Base-by-base conservation (phyloP, 805 yeast genomes). In the Myxozyma neglecta region DNA sequence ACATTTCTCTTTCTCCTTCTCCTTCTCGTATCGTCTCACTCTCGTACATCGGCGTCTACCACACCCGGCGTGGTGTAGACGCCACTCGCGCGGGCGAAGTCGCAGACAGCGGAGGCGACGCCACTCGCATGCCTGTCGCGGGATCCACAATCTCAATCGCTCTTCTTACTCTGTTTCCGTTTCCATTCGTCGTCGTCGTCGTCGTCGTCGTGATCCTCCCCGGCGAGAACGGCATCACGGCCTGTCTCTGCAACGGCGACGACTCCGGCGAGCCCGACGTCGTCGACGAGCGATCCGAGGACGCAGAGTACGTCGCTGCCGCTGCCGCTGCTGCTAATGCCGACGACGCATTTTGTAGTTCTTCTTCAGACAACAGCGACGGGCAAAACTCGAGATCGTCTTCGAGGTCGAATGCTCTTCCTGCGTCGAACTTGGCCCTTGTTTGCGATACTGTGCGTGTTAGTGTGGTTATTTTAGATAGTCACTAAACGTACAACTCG, bases 311-410 rank as follows among this genome's bases (percentile, higher is more conserved):
- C 39, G 62, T 37, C 13, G 60, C 18, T 2, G 61, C 56, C 1
- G 56, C 50, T 3, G 29, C 29, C 2, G 29, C 29, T 2, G 29
- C 29, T 3, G 29, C 29, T 5, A 24, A 5, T 5, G 29, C 29
- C 29, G 29, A 24, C 29, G 29, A 24, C 29, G 29, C 29, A 5
- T 24, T 24, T 44, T 59, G 66, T 18, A 58, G 44, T 46, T 67
- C 71, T 36, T 68, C 71, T 20, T 66, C 69, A 14, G 68, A 55
- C n/a, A 69, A 54, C 35, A 67, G 60, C 18, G 71, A 74, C 8
- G 89, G 89, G 67, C 86, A 85, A 72, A 88, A 88, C 74, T 86
- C 92, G 54, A 81, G 71, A 72, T 88, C 93, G 67, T 87, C 89
- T 71, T 85, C 90, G 45, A 79, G 71, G 67, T 86, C 91, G 72